Evolutionary conservation across 495 filamentous ascomycete genomes (phyloP).

Genomic region (Hyaloscypha bicolor): DNA sequence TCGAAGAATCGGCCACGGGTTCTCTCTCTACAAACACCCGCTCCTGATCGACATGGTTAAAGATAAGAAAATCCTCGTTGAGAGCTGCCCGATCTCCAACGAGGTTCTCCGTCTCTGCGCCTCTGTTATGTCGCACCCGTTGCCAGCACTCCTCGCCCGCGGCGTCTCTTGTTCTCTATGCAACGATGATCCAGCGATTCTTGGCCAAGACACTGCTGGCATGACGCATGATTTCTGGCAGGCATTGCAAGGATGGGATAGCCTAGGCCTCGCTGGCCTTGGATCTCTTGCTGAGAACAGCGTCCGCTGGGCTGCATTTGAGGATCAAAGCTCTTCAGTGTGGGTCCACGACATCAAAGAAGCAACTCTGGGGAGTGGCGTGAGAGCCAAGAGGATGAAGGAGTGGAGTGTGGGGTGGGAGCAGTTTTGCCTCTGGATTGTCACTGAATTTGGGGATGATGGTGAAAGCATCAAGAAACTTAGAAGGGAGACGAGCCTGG

Average conservation of each 20-base stretch:
- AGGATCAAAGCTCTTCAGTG: slow-evolving; percentile 68
- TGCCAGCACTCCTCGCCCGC: slow-evolving; percentile 81
- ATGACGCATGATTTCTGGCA: slow-evolving; percentile 94
- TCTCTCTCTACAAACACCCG: slow-evolving; percentile 88
- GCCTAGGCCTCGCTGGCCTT: slow-evolving; percentile 78
- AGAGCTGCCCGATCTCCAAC: slow-evolving; percentile 86
- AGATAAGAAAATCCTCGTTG: slow-evolving; percentile 83
- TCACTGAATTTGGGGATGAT: slow-evolving; percentile 73
- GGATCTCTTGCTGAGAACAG: slow-evolving; percentile 91
- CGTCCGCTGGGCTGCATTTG: slow-evolving; percentile 85
- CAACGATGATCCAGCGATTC: slow-evolving; percentile 85
- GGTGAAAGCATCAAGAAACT: slow-evolving; percentile 34
- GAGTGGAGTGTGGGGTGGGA: slow-evolving; percentile 85
- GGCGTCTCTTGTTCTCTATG: slow-evolving; percentile 77
- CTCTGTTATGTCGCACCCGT: slow-evolving; percentile 75
- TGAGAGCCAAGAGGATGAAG: slow-evolving; percentile 70
- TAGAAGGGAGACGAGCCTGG: slow-evolving; percentile 4
- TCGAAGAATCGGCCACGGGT: slow-evolving; percentile 85
- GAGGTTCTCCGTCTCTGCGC: slow-evolving; percentile 77
- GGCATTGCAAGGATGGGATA: slow-evolving; percentile 64
- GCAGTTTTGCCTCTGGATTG: slow-evolving; percentile 88
- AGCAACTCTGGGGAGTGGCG: slow-evolving; percentile 71
- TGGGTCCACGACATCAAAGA: slow-evolving; percentile 74
- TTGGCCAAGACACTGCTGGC: slow-evolving; percentile 74
- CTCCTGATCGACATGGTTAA: slow-evolving; percentile 84